Percentiles rank a stretch among this genome's conserved stretches.
Evolutionary conservation across 2,329 filamentous ascomycete genomes (phyloP).

Genomic region (Geoglossum cookeanum): DNA sequence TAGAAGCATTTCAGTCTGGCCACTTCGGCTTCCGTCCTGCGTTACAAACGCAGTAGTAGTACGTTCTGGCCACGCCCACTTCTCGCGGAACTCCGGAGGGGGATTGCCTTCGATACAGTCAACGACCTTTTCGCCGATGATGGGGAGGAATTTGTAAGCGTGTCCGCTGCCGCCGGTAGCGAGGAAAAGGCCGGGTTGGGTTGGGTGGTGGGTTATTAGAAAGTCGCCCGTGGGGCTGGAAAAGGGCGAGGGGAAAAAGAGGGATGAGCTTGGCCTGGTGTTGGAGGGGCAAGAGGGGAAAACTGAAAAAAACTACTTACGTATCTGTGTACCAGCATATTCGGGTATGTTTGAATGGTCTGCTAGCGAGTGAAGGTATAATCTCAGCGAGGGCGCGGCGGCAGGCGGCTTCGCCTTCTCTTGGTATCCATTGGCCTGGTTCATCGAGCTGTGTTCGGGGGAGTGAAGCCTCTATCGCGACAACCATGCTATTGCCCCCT

Average conservation of each 20-base stretch:
- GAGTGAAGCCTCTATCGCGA: constrained; percentile 26
- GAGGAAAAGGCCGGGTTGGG: constrained; percentile 37
- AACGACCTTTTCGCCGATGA: constrained; percentile 41
- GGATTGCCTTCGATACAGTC: constrained; percentile 30
- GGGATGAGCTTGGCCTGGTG: neutral
- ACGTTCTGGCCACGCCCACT: constrained; percentile 34
- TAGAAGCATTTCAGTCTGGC: constrained; percentile 18
- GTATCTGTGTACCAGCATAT: constrained; percentile 67
- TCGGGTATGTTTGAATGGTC: constrained; percentile 41
- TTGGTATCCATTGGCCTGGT: constrained; percentile 26
- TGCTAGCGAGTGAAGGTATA: constrained; percentile 37
- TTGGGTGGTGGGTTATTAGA: constrained; percentile 49
- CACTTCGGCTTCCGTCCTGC: constrained; percentile 20
- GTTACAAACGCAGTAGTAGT: constrained; percentile 13
- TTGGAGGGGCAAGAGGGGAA: neutral
- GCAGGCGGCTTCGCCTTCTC: constrained; percentile 42
- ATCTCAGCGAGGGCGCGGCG: constrained; percentile 40
- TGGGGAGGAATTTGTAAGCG: constrained; percentile 50
- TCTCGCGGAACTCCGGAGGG: constrained; percentile 34
- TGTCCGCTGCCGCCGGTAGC: constrained; percentile 46
- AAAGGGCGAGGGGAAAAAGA: neutral
- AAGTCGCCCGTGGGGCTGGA: constrained; percentile 41
- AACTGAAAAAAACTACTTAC: neutral
- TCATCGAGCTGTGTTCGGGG: constrained; percentile 30
- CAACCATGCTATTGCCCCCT: neutral